Base-by-base conservation (phyloP, 2,329 filamentous ascomycete genomes). In the Clarireedia sp. region DNA sequence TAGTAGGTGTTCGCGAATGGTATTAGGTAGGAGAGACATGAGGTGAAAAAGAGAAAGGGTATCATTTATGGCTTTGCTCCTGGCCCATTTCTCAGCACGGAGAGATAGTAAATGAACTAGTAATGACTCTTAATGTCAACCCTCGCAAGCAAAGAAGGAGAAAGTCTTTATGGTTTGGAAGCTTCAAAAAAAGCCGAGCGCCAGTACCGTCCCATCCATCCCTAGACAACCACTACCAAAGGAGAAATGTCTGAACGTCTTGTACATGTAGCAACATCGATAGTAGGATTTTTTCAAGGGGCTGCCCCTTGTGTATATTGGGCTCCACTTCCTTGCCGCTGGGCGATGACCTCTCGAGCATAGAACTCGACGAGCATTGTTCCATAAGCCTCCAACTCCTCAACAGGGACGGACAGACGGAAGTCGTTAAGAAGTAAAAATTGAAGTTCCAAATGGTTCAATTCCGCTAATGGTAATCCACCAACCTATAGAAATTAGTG, bases 291-390 rank as follows among this genome's bases (percentile, higher is more conserved):
- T 48, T 17, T 43, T 46, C 36, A 52, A 48, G 41, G 43, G 40
- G 36, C 46, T 21, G 47, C 51, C 26, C 62, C 64, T 14, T 63
- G 61, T 9, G 60, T 56, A 51, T 66, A 66, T n/a, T 58, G 40
- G 9, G 59, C 59, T 16, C 60, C 56, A 36, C 29, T 29, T 33
- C 54, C 61, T 55, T 66, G 60, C 23, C 62, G 75, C 64, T 86
- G 83, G 24, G 82, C 76, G 24, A 96, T 81, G 16, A 96, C 86
- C 70, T 99, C 94, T 53, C 92, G 80, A 0, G 90, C 92, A 67
- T 97, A 99, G 67, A 97, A 99, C 67, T 97, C 92, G 16, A 99
- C 94, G 12, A 99, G 78, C 92, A 97, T 97, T 1, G 94, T 99
- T 5, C 90, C 94, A 66, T 99, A 99, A 0, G 90, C 90, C 71